Evolutionary conservation across 1,284 basidiomycete species (phyloP).

Genomic region (Irpex lacteus): DNA sequence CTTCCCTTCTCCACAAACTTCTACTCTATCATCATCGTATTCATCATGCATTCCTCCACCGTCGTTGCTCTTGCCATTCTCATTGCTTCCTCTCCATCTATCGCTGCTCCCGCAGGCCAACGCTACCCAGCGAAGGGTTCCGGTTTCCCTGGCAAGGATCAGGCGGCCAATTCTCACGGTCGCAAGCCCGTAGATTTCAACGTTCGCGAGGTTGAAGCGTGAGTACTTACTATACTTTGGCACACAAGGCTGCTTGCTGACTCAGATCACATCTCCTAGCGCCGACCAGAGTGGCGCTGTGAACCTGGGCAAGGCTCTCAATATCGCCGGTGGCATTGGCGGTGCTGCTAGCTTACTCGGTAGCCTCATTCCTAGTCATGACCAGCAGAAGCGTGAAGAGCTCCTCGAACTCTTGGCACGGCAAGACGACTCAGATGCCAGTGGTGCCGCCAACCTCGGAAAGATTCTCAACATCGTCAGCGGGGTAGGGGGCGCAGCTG

Average conservation of each 20-base stretch:
- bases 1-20: neutral
- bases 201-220: neutral
- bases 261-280: neutral
- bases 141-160: neutral
- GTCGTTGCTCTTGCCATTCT: slow-evolving; percentile 12
- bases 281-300: neutral
- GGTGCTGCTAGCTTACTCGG: neutral
- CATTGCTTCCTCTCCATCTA: slow-evolving; percentile 8
- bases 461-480: neutral
- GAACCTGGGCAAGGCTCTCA: neutral
- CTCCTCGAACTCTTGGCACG: neutral
- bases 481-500: neutral
- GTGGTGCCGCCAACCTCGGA: neutral
- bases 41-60: slow-evolving; percentile 16
- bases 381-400: neutral
- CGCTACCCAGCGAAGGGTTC: neutral
- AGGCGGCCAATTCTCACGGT: neutral
- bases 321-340: neutral
- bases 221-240: neutral
- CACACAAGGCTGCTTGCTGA: neutral
- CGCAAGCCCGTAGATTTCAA: neutral
- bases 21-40: neutral
- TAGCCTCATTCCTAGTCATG: neutral
- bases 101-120: slow-evolving; percentile 8
- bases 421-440: neutral